Conservation (phyloP, 495 filamentous ascomycete species). For the Penicillium salamii region DNA sequence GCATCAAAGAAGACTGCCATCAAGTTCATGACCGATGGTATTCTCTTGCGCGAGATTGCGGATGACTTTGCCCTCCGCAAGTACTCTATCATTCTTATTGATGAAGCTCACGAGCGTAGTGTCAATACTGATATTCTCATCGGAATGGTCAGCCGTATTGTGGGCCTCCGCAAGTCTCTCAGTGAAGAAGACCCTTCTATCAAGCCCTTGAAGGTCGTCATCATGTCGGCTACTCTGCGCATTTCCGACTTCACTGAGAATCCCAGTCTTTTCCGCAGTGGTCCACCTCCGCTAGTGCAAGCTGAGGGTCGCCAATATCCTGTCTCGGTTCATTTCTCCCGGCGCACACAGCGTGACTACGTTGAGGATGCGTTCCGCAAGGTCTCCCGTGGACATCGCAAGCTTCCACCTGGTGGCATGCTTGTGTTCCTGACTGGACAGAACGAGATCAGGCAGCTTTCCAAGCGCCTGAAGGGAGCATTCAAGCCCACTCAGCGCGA, state of each 20-base stretch:
- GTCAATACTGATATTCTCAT: conserved; percentile 97
- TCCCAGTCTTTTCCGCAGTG: conserved; percentile 67
- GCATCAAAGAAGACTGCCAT: conserved; percentile 81
- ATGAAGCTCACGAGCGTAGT: conserved; percentile 97
- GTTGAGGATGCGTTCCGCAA: conserved; percentile 86
- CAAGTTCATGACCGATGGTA: conserved; percentile 99
- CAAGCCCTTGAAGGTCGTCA: conserved; percentile 84
- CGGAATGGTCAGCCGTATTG: conserved; percentile 90
- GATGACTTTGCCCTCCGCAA: conserved; percentile 89
- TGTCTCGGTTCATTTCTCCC: conserved; percentile 85
- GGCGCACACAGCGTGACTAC: conserved; percentile 81
- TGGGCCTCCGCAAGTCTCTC: conserved; percentile 70
- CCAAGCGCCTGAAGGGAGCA: conserved; percentile 69
- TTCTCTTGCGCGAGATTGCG: conserved; percentile 85
- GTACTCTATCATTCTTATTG: conserved; percentile 91
- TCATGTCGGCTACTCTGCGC: conserved; percentile 95
- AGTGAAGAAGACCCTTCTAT: conserved; percentile 57
- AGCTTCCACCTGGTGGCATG: conserved; percentile 87
- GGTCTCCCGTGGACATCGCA: conserved; percentile 82
- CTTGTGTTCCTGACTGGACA: conserved; percentile 96
- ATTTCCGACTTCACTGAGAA: conserved; percentile 92
- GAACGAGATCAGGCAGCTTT: conserved; percentile 78
- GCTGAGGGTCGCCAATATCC: conserved; percentile 92
- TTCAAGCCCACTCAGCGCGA: conserved; percentile 60
- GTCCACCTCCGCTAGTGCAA: conserved; percentile 77